Evolutionary conservation across 441 rosid genomes (phyloP), one percentile per base, ranked within the genome.

Genomic region (Adansonia rubrostipa): DNA sequence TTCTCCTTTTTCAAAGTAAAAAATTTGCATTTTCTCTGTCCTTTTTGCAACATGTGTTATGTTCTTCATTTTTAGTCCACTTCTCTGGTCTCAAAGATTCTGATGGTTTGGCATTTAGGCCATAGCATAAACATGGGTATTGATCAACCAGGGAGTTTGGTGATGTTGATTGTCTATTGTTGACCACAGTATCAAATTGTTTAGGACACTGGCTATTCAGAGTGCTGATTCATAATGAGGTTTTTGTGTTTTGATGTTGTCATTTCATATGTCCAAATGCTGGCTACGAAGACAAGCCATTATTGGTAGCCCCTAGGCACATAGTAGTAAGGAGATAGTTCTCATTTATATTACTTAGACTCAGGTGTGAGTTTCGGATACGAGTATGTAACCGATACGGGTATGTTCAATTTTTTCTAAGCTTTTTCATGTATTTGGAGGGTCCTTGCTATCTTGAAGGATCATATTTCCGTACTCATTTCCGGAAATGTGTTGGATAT

Each of bases 11-110:
- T 42, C 56, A 20, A 73, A 70, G 54, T 64, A 14, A 72, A 33
- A 72, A 24, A n/a, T 69, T 53, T 73, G 48, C 66, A 6, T 81
- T 19, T 54, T 36, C 62, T 51, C 71, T 60, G 24, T 40, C 60
- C 50, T 44, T 66, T 0, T 67, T 19, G 73, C 71, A 63, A 19
- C 33, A 11, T 42, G 40, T 42, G 14, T 19, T n/a, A 17, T 42
- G 40, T 44, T 73, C 53, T 57, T 22, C 14, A 48, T 28, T 57
- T 64, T 13, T 51, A 22, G 53, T 58, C 6, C 13, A 40, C 22
- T 48, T 22, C 11, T 14, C 9, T 28, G 19, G 42, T 5, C 33
- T 51, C 28, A 22, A 5, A 19, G 11, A 9, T 1, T n/a, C 50
- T 72, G 24, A 33, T 42, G 66, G 67, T 22, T 57, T 58, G 4